phyloP scores from a whole-genome alignment of 139 green algal genomes.

The Chlorella ohadii region DNA sequence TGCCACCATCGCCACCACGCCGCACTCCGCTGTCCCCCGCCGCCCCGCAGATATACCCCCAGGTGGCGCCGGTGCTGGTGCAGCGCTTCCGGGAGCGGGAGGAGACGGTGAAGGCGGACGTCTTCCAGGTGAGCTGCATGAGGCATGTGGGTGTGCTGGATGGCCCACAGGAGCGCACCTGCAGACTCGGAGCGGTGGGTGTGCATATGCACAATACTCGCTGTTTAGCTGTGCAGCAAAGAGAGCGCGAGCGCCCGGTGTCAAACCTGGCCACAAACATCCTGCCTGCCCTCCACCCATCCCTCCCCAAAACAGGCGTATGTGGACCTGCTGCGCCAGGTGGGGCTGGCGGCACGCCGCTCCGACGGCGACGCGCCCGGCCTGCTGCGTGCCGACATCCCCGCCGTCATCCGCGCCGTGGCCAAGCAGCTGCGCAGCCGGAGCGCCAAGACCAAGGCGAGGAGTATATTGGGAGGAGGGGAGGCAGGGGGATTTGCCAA shows the following conservation, averaged over 20 bases:
- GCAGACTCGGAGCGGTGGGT: no score
- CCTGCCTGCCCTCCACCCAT: no score
- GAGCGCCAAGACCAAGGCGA: constrained; percentile 74
- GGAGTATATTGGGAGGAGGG: background rate
- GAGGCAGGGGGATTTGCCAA: background rate
- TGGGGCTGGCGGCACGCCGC: constrained; percentile 40
- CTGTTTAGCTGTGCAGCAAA: no score
- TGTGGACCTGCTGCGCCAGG: constrained; percentile 74
- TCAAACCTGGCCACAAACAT: no score
- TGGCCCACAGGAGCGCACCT: no score
- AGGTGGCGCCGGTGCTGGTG: constrained; percentile 63
- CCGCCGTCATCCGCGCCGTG: constrained; percentile 53
- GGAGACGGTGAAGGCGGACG: constrained; percentile 90
- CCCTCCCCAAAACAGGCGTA: constrained; percentile 46
- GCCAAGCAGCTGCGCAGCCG: constrained; percentile 79
- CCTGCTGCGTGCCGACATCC: constrained; percentile 64
- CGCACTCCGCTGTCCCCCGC: background rate
- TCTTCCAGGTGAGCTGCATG: constrained; percentile 56
- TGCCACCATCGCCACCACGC: background rate
- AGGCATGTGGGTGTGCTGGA: background rate
- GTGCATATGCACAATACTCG: no score
- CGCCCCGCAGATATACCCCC: constrained; percentile 45
- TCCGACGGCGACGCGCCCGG: constrained; percentile 8
- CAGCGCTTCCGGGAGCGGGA: constrained; percentile 90
- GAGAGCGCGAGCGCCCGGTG: no score